Conservation (phyloP, 768 basidiomycete species). For the Coprinopsis marcescibilis region DNA sequence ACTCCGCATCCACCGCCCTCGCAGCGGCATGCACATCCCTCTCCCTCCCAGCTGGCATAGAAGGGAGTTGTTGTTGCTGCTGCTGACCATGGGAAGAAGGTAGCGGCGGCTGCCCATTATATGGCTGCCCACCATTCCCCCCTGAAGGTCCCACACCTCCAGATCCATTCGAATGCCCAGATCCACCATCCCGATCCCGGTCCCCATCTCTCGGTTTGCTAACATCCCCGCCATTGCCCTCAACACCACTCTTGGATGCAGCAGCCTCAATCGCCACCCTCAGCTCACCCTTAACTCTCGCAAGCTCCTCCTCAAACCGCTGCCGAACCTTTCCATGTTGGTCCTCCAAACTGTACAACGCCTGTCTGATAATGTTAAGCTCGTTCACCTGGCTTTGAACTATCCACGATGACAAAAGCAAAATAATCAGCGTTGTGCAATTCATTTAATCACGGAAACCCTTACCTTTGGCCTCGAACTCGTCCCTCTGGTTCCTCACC, state of each 20-base stretch:
- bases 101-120: not conserved
- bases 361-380: slow-evolving; percentile 82
- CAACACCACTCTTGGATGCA: slow-evolving; percentile 5
- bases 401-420: slow-evolving; percentile 20
- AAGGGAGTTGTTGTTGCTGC: no score
- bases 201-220: no score
- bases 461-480: slow-evolving; percentile 85
- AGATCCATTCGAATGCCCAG: no score
- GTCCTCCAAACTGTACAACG: slow-evolving; percentile 86
- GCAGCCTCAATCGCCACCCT: slow-evolving; percentile 43
- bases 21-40: no score
- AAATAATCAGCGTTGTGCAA: slow-evolving; percentile 2
- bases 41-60: no score
- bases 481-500: slow-evolving; percentile 76
- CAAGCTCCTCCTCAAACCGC: slow-evolving; percentile 82
- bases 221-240: not conserved
- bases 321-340: slow-evolving; percentile 83
- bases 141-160: no score
- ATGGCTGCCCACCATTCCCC: not conserved
- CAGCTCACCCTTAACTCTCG: slow-evolving; percentile 54
- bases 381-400: slow-evolving; percentile 85
- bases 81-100: no score
- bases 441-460: slow-evolving; percentile 14
- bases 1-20: not conserved
- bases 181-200: no score